Evolutionary conservation across 768 basidiomycete species (phyloP), one percentile per base, ranked within the genome.

Genomic region (Neoboletus subvelutipes): DNA sequence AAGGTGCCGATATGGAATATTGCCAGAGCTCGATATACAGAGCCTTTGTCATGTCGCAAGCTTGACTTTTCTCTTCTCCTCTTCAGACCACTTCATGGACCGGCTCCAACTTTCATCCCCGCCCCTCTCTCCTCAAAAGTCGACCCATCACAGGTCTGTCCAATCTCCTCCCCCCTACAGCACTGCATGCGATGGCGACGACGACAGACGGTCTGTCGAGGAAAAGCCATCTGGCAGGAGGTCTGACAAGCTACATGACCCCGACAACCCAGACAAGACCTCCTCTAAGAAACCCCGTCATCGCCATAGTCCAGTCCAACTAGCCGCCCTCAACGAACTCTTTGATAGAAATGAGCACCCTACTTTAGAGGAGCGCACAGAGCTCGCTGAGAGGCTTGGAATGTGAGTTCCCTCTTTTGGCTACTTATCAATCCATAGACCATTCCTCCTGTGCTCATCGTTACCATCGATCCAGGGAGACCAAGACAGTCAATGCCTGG

Each of bases 401-500:
- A 90, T 92, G 90, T 89, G 64, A 70, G 88, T 79, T 64, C 56
- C 54, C 64, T 59, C 58, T 57, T 71, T 71, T 50, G 61, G 70
- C 41, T 41, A 48, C 55, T 64, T 67, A 62, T 69, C 61, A 60
- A 55, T 62, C 43, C 41, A 3, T 22, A 52, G 31, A 53, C 50
- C 29, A 20, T 40, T 39, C 54, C 48, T 22, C 29, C 20, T 34
- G 51, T 54, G 34, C 57, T 33, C 57, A 45, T 56, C 57, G 43
- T 46, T 50, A n/a, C 58, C 40, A 48, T 56, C 54, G 52, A 60
- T 52, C 51, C 68, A 91, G 90, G 86, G 87, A 90, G 70, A 85
- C 83, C 71, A 91, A 91, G 80, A 89, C 87, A 3, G 88, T 91
- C 68, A 88, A 88, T 69, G 87, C 90, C 15, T 91, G 88, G 86